Evolutionary conservation across 2,329 filamentous ascomycete species (phyloP).

Genomic region (Ophiosphaerella herpotricha): DNA sequence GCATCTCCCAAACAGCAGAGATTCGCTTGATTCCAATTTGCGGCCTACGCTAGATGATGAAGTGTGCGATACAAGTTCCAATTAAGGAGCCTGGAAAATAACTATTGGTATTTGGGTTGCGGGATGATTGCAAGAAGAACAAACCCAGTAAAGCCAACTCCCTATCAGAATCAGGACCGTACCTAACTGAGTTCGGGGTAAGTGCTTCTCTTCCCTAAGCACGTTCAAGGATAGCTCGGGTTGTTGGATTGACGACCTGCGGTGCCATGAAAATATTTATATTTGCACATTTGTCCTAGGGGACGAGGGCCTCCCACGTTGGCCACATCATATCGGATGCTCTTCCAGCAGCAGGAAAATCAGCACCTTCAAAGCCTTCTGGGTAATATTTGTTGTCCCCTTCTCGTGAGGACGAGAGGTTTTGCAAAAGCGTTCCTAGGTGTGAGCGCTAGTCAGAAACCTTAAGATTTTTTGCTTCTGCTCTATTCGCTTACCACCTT

Average conservation of each 20-base stretch:
- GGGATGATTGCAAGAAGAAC: background rate
- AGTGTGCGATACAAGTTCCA: background rate
- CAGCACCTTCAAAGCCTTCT: background rate
- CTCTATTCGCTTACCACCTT: background rate
- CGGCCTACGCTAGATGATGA: background rate
- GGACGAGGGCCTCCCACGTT: slow-evolving; percentile 1
- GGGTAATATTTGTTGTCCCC: background rate
- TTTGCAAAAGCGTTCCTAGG: background rate
- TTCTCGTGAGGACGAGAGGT: background rate
- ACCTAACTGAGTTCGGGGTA: background rate
- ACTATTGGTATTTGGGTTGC: no score
- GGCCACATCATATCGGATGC: slow-evolving; percentile 2
- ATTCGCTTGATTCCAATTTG: background rate
- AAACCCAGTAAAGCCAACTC: background rate
- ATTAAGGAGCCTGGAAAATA: background rate
- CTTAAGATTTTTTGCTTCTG: no score
- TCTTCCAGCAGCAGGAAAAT: background rate
- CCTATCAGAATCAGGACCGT: background rate
- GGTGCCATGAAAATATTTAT: background rate
- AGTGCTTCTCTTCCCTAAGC: background rate
- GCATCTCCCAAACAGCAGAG: background rate
- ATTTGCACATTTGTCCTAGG: background rate
- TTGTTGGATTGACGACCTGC: background rate
- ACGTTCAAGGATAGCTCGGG: background rate
- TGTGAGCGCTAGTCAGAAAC: no score